Percentiles rank a stretch among this genome's conserved stretches.
Evolutionary conservation across 305 asterid genomes (phyloP).

Genomic region (Fraxinus paxiana): DNA sequence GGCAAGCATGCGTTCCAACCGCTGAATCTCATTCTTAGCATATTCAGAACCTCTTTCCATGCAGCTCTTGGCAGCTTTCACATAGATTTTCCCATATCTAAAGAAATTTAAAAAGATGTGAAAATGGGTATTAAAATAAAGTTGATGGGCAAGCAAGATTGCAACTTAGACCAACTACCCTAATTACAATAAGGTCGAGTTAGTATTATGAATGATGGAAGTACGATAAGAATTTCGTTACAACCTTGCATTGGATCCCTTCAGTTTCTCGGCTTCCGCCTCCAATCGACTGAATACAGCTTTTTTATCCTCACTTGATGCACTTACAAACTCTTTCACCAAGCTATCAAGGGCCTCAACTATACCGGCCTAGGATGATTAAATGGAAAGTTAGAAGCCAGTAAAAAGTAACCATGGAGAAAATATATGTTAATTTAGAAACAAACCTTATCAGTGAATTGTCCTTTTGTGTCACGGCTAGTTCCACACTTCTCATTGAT

Average conservation of each 20-base stretch:
- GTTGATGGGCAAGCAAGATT: constrained; percentile 9
- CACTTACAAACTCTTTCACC: constrained; percentile 68
- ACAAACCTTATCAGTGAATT: constrained; percentile 59
- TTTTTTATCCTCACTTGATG: constrained; percentile 57
- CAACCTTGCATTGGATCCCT: constrained; percentile 70
- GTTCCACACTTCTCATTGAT: constrained; percentile 84
- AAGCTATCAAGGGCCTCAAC: constrained; percentile 55
- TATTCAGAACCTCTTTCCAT: constrained; percentile 75
- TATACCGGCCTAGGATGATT: constrained; percentile 62
- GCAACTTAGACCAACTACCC: background rate
- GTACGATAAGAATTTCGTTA: background rate
- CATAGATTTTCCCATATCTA: constrained; percentile 75
- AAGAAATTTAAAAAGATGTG: constrained; percentile 20
- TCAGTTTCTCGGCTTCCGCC: constrained; percentile 71
- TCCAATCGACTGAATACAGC: constrained; percentile 47
- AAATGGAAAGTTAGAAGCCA: constrained; percentile 12
- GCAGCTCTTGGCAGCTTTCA: constrained; percentile 80
- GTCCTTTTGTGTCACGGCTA: constrained; percentile 76
- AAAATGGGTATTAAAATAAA: background rate
- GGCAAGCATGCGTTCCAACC: constrained; percentile 76
- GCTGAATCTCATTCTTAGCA: constrained; percentile 65
- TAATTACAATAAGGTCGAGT: background rate
- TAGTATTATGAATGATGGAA: background rate
- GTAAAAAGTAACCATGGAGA: background rate
- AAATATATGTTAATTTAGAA: background rate